phyloP scores from a whole-genome alignment of 805 yeast genomes.

The Ogataea thermomethanolica region DNA sequence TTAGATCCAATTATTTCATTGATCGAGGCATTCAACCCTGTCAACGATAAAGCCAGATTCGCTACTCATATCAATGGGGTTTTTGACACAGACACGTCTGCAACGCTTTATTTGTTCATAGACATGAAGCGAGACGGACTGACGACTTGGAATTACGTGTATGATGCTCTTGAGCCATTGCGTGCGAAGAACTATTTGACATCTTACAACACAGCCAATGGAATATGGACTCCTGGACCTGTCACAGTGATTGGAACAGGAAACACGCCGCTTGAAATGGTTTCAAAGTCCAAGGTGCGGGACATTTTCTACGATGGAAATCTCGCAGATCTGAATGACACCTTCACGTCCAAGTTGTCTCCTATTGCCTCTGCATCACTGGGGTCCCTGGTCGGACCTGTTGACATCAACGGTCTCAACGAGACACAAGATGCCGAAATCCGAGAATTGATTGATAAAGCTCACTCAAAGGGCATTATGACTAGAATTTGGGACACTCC shows the following conservation, averaged over 20 bases:
- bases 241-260: slow-evolving; percentile 66
- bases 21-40: slow-evolving; percentile 46
- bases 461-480: slow-evolving; percentile 49
- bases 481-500: slow-evolving; percentile 74
- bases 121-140: slow-evolving; percentile 62
- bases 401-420: slow-evolving; percentile 32
- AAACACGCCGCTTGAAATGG: slow-evolving; percentile 46
- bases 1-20: slow-evolving; percentile 49
- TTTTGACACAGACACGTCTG: slow-evolving; percentile 41
- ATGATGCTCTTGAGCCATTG: slow-evolving; percentile 44
- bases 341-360: slow-evolving; percentile 20
- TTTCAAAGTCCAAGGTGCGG: slow-evolving; percentile 25
- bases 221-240: slow-evolving; percentile 46
- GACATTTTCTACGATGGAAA: slow-evolving; percentile 55
- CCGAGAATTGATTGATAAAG: slow-evolving; percentile 32
- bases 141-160: slow-evolving; percentile 45
- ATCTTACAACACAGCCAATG: slow-evolving; percentile 37
- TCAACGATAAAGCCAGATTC: slow-evolving; percentile 19
- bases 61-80: slow-evolving; percentile 22
- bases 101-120: slow-evolving; percentile 57
- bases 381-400: slow-evolving; percentile 22
- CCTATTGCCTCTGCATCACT: slow-evolving; percentile 38
- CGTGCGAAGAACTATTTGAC: slow-evolving; percentile 49
- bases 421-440: slow-evolving; percentile 32
- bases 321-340: slow-evolving; percentile 28